Base-by-base conservation (phyloP, 192 early-diverging fungal species). In the Mortierella alpina region DNA sequence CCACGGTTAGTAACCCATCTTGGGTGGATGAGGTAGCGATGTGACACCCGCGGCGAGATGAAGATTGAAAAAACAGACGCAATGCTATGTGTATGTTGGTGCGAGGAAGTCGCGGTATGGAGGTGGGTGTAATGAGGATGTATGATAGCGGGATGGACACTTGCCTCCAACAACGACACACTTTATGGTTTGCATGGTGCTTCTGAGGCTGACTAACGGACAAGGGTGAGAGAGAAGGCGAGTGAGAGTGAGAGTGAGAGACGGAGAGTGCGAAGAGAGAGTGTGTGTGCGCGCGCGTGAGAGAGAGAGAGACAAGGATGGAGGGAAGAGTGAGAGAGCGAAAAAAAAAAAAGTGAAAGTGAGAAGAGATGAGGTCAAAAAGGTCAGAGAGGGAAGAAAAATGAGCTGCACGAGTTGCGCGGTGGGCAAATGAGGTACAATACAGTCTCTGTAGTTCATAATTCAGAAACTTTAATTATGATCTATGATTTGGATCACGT, bases 121-220 rank as follows among this genome's bases (percentile, higher is more conserved):
- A n/a, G 2, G 58, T 60, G 68, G 5, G 58, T 31, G 58, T 60
- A 13, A 41, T 18, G 41, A 20, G 17, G n/a, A 8, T n/a, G 53
- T 42, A 40, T 23, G 12, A 23, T 42, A 10, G 54, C 46, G 65
- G 45, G 40, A n/a, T 14, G 22, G 18, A 31, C 22, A 76, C 74
- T 76, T 76, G 74, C 74, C 74, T 67, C 92, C 92, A 20, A 93
- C 92, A 58, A 93, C 92, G 47, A 92, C 91, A 83, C 93, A 94
- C 84, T 94, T 94, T 68, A 94, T 93, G 52, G 92, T 93, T 73
- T 93, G 93, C 93, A 93, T 93, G 68, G 39, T 76, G 72, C 68
- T 52, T 69, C 39, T 46, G 45, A 49, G 23, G 15, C 22, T 6
- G 50, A 17, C 6, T 11, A 56, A 44, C 51, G 41, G 53, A 42